phyloP scores from a whole-genome alignment of 225 moss, liverwort and hornwort species.

The Polytrichum commune region DNA sequence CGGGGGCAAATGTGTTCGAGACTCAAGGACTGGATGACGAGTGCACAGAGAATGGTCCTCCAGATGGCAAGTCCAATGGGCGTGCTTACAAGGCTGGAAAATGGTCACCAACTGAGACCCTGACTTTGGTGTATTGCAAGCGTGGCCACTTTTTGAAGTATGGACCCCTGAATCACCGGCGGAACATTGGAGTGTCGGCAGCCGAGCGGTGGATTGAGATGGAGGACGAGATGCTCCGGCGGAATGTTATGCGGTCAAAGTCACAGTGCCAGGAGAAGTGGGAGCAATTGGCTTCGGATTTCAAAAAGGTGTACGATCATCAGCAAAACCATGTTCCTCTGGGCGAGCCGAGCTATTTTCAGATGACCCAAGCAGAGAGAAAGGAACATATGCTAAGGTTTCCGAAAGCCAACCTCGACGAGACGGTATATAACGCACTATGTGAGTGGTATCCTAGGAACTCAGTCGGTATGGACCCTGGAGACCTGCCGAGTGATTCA shows the following conservation, averaged over 20 bases:
- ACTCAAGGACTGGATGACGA: conserved; percentile 22
- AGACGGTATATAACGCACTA: conserved; percentile 22
- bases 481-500: conserved; percentile 16
- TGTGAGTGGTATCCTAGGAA: conserved; percentile 24
- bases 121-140: conserved; percentile 17
- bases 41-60: conserved; percentile 15
- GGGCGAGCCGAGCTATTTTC: conserved; percentile 23
- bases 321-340: conserved; percentile 21
- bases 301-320: conserved; percentile 24
- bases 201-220: conserved; percentile 25
- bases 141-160: conserved; percentile 17
- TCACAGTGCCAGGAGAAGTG: conserved; percentile 28
- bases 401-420: conserved; percentile 25
- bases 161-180: background rate
- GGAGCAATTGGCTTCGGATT: conserved; percentile 30
- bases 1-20: conserved; percentile 17
- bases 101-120: conserved; percentile 27
- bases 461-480: conserved; percentile 11
- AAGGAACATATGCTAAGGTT: conserved; percentile 18
- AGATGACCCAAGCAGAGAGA: conserved; percentile 24
- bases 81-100: conserved; percentile 25
- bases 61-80: conserved; percentile 11
- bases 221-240: conserved; percentile 29
- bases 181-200: conserved; percentile 15
- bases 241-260: conserved; percentile 25